Percentiles rank a stretch among this genome's conserved stretches.
Evolutionary conservation across 1,284 basidiomycete genomes (phyloP).

Genomic region (Trametes hirsuta): DNA sequence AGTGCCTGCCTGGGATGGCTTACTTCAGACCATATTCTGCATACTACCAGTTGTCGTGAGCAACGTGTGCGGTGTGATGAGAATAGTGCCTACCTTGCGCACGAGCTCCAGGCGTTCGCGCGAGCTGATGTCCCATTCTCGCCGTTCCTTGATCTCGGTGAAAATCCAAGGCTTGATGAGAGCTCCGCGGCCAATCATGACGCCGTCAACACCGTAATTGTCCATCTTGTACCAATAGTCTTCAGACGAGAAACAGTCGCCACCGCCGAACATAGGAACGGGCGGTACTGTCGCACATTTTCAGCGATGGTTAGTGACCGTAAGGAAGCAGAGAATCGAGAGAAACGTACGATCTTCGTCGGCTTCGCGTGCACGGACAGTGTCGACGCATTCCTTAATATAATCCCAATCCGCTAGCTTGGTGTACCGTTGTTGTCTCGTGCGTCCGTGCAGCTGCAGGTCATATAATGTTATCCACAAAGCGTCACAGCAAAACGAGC

Average conservation of each 20-base stretch:
- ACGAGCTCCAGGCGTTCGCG: conserved; percentile 89
- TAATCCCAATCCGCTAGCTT: conserved; percentile 91
- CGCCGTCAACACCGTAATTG: conserved; percentile 83
- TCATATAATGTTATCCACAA: neutral
- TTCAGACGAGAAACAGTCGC: conserved; percentile 90
- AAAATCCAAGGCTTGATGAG: conserved; percentile 98
- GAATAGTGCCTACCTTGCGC: conserved; percentile 60
- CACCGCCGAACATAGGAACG: conserved; percentile 94
- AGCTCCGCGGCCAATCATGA: conserved; percentile 95
- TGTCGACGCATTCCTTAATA: conserved; percentile 84
- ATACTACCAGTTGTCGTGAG: conserved; percentile 48
- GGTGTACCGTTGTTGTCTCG: conserved; percentile 89
- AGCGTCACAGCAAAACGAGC: too few relatives aligned
- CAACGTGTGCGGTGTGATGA: neutral
- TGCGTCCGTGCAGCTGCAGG: conserved; percentile 86
- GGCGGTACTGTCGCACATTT: conserved; percentile 59
- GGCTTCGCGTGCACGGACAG: conserved; percentile 77
- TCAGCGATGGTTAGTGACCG: neutral
- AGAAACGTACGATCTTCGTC: conserved; percentile 69
- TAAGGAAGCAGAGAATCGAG: neutral
- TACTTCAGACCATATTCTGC: conserved; percentile 79
- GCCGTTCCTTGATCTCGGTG: conserved; percentile 90
- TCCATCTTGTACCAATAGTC: conserved; percentile 85
- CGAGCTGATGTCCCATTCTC: conserved; percentile 95
- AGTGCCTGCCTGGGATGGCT: conserved; percentile 34